These are phyloP conservation scores for Periglandula ipomoeae DNA, from an alignment of 2,329 filamentous ascomycete genomes.

Conservation along the genomic window DNA sequence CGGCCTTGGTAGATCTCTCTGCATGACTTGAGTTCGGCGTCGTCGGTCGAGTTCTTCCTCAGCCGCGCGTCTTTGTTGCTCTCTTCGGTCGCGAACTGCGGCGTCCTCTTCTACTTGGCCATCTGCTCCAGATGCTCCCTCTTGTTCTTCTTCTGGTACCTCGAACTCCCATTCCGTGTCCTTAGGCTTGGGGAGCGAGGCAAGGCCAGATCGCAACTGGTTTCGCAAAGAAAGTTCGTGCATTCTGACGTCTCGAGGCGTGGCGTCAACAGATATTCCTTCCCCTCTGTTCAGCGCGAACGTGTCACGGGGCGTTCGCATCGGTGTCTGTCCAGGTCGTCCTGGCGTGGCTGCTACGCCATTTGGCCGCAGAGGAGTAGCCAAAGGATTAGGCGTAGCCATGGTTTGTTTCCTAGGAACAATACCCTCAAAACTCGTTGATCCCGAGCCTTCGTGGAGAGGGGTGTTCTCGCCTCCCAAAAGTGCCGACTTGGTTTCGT, in stretches of 20 bases:
- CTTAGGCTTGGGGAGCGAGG: conserved; percentile 82
- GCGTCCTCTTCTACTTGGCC: conserved; percentile 48
- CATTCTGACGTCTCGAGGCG: conserved; percentile 65
- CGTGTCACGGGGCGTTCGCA: conserved; percentile 81
- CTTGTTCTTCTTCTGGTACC: conserved; percentile 71
- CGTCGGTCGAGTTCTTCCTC: conserved; percentile 69
- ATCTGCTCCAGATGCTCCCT: conserved; percentile 36
- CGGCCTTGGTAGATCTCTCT: conserved; percentile 72
- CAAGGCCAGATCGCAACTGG: conserved; percentile 63
- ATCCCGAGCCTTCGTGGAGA: conserved; percentile 68
- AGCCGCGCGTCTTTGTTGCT: conserved; percentile 63
- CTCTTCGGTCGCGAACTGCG: conserved; percentile 70
- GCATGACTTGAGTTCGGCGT: conserved; percentile 84
- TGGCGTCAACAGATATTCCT: conserved; percentile 59
- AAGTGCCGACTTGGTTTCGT: conserved; percentile 86
- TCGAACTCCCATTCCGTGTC: conserved; percentile 93
- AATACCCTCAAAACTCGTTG: conserved; percentile 81
- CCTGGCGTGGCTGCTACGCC: conserved; percentile 60
- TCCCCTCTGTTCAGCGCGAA: conserved; percentile 73
- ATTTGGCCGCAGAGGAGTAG: conserved; percentile 68
- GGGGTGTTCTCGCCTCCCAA: conserved; percentile 91
- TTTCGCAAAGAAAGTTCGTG: conserved; percentile 60
- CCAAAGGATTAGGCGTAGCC: conserved; percentile 91
- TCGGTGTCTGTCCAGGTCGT: conserved; percentile 67
- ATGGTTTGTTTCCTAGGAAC: conserved; percentile 71